Conservation (phyloP, 1,139 yeast genomes). For the Suhomyces terraborum region DNA sequence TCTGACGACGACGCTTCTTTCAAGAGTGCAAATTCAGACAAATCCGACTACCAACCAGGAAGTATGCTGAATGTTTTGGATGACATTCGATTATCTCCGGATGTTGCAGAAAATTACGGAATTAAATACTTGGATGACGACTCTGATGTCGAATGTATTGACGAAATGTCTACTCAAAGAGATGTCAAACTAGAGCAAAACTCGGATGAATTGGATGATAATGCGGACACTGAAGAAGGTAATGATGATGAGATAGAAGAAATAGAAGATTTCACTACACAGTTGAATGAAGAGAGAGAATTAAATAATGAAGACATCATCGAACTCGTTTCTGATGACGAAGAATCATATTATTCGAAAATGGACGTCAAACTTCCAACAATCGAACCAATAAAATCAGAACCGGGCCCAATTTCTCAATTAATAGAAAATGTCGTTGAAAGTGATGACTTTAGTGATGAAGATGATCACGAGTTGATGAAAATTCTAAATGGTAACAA, state of each 20-base stretch:
- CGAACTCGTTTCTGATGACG: constrained; percentile 38
- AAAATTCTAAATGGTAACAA: constrained; percentile 22
- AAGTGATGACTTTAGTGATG: constrained; percentile 38
- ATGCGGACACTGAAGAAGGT: constrained; percentile 15
- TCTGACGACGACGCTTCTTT: constrained; percentile 16
- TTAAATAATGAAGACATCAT: constrained; percentile 30
- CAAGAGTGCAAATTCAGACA: constrained; percentile 22
- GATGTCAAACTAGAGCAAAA: constrained; percentile 4
- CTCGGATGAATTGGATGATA: constrained; percentile 15
- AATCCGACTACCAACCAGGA: constrained; percentile 18
- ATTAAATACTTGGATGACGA: constrained; percentile 21
- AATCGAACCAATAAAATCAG: constrained; percentile 8
- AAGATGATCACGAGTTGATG: constrained; percentile 40
- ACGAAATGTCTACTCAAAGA: constrained; percentile 12
- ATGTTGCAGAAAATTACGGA: constrained; percentile 34
- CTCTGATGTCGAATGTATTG: constrained; percentile 16
- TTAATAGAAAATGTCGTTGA: constrained; percentile 18
- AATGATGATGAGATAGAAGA: constrained; percentile 31
- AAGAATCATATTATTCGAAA: constrained; percentile 20
- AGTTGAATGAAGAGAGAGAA: constrained; percentile 47
- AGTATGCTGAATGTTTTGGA: constrained; percentile 24
- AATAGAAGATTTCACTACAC: constrained; percentile 40
- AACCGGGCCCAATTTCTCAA: constrained; percentile 9
- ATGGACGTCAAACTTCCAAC: not conserved
- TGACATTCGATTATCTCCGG: constrained; percentile 33